phyloP scores from a whole-genome alignment of 768 basidiomycete genomes.

The Atractiella rhizophila region DNA sequence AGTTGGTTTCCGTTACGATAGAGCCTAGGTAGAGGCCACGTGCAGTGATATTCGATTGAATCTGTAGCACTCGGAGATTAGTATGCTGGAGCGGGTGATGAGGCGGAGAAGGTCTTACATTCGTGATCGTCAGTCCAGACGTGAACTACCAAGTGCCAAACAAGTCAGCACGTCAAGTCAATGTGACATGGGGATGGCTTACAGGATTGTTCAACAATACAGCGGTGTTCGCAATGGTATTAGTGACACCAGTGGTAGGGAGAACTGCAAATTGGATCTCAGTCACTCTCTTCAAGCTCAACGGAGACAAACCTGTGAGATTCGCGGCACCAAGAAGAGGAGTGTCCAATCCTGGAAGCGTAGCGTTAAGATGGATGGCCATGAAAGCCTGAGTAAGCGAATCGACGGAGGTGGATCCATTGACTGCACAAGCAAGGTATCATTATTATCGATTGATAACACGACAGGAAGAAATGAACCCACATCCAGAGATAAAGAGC shows the following conservation, averaged over 20 bases:
- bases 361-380: conserved; percentile 32
- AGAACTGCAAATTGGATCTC: too few relatives aligned
- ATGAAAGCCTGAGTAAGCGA: conserved; percentile 39
- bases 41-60: conserved; percentile 36
- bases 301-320: too few relatives aligned
- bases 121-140: too few relatives aligned
- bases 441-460: too few relatives aligned
- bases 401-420: conserved; percentile 33
- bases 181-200: too few relatives aligned
- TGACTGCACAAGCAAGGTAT: conserved; percentile 3
- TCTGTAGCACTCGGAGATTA: too few relatives aligned
- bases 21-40: conserved; percentile 38
- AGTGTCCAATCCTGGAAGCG: conserved; percentile 36
- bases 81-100: too few relatives aligned
- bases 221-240: conserved; percentile 40
- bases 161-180: too few relatives aligned
- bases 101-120: too few relatives aligned
- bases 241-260: conserved; percentile 32
- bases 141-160: too few relatives aligned
- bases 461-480: background rate
- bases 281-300: too few relatives aligned
- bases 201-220: too few relatives aligned
- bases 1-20: conserved; percentile 32
- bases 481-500: conserved; percentile 7
- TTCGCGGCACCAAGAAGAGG: conserved; percentile 34